Evolutionary conservation across 2,329 filamentous ascomycete species (phyloP), one percentile per base, ranked within the genome.

Genomic region (Cladosporium sp.): DNA sequence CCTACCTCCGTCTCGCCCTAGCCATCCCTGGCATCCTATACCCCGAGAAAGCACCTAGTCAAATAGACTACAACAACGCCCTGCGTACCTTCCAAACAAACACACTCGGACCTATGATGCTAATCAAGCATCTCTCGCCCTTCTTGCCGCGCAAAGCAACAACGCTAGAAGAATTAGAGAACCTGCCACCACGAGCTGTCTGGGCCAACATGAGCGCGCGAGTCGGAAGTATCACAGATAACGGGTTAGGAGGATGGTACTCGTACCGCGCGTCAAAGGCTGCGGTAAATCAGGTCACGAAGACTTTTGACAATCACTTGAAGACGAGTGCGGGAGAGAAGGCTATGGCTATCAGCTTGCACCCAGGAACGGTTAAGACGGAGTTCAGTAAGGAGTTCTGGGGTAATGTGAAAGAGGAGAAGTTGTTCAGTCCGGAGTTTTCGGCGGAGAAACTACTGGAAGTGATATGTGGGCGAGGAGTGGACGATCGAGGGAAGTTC

Each of bases 361-460:
- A 95, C 77, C 92, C 92, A 1, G 91, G 92, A 2, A 95, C 91
- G 1, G 91, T 95, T 58, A 88, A 85, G 79, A 95, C 91, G 59
- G 88, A 85, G 11, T 79, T 96, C 67, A 92, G 88, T 68, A 84
- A 82, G 72, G 87, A 88, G 51, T 95, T 91, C 74, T 94, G 91
- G 91, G 80, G 74, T 0, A 86, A 82, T 48, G 87, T 90, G 49
- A 81, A 82, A 71, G 78, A 82, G 54, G 82, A 85, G 70, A 88
- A 89, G 76, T 78, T 95, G 70, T 88, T 94, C 70, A 86, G 83
- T 66, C 82, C 87, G 0, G 87, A 89, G 67, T 88, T 85, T 72
- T 87, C 89, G 23, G 91, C 86, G 0, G 85, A 86, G 79, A 85
- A 82, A 75, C 77, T 95, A 77, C 75, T 89, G 28, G 80, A 84